These are phyloP conservation scores for Lignosus rhinocerotis DNA, from an alignment of 1,284 basidiomycete species.

Conservation along the genomic window DNA sequence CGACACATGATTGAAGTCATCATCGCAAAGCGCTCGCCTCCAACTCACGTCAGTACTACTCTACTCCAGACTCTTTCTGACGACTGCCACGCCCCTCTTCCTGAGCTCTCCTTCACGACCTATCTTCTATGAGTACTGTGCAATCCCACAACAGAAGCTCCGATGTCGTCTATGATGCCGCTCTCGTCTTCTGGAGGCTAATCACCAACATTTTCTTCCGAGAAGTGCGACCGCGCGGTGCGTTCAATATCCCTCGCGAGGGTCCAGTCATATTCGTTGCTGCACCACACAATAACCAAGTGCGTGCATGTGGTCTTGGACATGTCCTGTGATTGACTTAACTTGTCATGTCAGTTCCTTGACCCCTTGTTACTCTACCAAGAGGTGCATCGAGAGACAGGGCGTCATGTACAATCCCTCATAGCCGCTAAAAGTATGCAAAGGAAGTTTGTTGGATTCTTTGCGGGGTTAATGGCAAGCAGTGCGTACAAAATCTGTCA, in stretches of 20 bases:
- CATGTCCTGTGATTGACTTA: constrained; percentile 8
- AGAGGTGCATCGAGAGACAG: constrained; percentile 86
- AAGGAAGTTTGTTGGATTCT: constrained; percentile 79
- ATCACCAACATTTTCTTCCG: constrained; percentile 97
- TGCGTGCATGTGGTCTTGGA: constrained; percentile 34
- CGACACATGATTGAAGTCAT: constrained; percentile 20
- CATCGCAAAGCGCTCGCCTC: neutral
- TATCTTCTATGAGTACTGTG: constrained; percentile 14
- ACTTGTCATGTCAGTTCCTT: constrained; percentile 70
- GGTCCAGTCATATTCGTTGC: constrained; percentile 97
- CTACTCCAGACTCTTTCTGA: neutral
- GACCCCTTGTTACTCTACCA: constrained; percentile 90
- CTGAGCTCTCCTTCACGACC: constrained; percentile 14
- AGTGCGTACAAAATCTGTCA: constrained; percentile 59
- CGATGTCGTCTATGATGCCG: constrained; percentile 56
- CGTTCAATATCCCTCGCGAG: constrained; percentile 91
- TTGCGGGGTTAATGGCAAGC: constrained; percentile 85
- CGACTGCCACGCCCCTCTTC: constrained; percentile 6
- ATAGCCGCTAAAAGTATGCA: constrained; percentile 94
- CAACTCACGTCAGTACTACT: no score
- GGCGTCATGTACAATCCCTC: constrained; percentile 85
- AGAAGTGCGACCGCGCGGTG: constrained; percentile 92
- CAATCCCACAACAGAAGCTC: constrained; percentile 10
- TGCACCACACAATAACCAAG: constrained; percentile 97
- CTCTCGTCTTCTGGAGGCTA: constrained; percentile 77